Percentiles rank a stretch among this genome's conserved stretches.
Conservation (phyloP, 768 basidiomycete genomes). For the Kwoniella sp. region DNA sequence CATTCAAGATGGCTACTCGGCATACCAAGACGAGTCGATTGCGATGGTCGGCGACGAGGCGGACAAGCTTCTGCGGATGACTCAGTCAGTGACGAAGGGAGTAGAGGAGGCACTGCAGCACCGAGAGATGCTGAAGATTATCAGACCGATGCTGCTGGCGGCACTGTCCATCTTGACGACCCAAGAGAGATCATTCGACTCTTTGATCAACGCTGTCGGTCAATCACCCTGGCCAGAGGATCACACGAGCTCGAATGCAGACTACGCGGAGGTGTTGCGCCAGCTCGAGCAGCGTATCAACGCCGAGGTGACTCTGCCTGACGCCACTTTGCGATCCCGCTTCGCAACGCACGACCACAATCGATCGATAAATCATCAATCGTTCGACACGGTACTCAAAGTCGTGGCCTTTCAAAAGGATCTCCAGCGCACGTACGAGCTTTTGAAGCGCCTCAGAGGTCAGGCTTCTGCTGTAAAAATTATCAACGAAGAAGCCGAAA, state of each 20-base stretch:
- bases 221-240: not conserved
- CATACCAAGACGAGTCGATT: not conserved
- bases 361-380: too few relatives aligned
- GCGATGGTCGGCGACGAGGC: not conserved
- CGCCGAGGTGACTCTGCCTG: not conserved
- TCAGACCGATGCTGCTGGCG: not conserved
- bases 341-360: not conserved
- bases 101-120: not conserved
- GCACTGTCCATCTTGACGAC: not conserved
- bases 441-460: not conserved
- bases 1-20: not conserved
- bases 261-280: not conserved
- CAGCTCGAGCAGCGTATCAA: not conserved
- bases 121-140: not conserved
- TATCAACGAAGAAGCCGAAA: constrained; percentile 1
- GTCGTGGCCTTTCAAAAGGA: not conserved
- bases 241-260: not conserved
- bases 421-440: not conserved
- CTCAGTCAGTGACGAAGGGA: not conserved
- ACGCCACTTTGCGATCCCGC: not conserved
- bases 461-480: not conserved
- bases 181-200: not conserved
- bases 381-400: not conserved
- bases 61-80: not conserved
- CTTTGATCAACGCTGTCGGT: not conserved